Conservation (phyloP, 2,329 filamentous ascomycete genomes). For the Aureobasidium zeae region DNA sequence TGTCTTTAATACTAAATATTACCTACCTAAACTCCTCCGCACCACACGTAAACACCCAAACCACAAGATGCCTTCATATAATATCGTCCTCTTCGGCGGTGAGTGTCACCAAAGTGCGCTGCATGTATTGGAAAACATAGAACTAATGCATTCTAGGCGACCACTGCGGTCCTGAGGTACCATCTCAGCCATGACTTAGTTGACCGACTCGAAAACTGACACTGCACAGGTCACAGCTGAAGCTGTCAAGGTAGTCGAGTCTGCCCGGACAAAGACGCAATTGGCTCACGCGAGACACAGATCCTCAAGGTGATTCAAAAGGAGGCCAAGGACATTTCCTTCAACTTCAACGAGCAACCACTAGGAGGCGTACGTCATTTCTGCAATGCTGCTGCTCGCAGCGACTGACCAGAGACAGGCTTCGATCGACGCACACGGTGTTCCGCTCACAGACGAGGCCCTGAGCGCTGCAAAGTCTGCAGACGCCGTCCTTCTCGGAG, state of each 20-base stretch:
- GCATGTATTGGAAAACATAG: no score
- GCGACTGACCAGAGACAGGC: conserved; percentile 44
- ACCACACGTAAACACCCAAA: conserved; percentile 12
- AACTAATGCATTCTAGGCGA: conserved; percentile 38
- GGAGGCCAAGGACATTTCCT: conserved; percentile 60
- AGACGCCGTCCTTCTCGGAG: conserved; percentile 83
- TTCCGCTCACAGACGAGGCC: conserved; percentile 71
- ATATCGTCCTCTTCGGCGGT: conserved; percentile 72
- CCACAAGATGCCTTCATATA: conserved; percentile 57
- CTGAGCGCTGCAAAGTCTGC: conserved; percentile 74
- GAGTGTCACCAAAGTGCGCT: conserved; percentile 11
- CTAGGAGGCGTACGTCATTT: conserved; percentile 64
- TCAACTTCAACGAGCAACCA: conserved; percentile 83
- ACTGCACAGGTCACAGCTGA: conserved; percentile 64
- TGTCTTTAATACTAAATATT: neutral
- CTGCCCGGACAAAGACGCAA: neutral
- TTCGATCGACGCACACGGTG: conserved; percentile 76
- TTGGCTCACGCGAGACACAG: conserved; percentile 37
- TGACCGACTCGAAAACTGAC: conserved; percentile 15
- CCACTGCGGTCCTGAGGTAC: conserved; percentile 77
- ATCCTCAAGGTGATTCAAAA: conserved; percentile 71
- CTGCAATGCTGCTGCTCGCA: no score
- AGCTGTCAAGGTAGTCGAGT: conserved; percentile 62
- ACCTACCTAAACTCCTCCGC: neutral
- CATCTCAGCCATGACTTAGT: conserved; percentile 22